Evolutionary conservation across 495 filamentous ascomycete genomes (phyloP), one percentile per base, ranked within the genome.

Genomic region (Penicillium diatomitis): DNA sequence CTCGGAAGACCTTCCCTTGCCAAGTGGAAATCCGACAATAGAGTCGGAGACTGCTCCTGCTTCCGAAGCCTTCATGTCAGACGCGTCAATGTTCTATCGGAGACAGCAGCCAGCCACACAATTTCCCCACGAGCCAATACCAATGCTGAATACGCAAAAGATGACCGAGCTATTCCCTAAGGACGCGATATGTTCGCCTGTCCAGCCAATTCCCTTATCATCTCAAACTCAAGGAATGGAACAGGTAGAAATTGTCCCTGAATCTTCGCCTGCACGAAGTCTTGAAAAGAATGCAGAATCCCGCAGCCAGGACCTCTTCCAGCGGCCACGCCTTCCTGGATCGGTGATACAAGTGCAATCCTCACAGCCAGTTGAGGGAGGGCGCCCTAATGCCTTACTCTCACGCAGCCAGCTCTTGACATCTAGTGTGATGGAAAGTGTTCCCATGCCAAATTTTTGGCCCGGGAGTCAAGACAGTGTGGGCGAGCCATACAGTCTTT

Each of bases 341-440:
- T 57, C 64, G 4, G 55, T 69, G 32, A 63, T 74, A 9, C 65
- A 73, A 50, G 70, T 74, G 9, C 69, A 72, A 45, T 74, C 71
- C 4, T 74, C 71, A 1, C 71, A 74, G 44, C 61, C 65, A 5
- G 63, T 61, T 5, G 69, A 70, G 32, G 60, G 61, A 41, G 46
- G 58, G n/a, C 44, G 53, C 5, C 52, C 47, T 7, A 54, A 50
- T n/a, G 52, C 51, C 6, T 43, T 71, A 6, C 36, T 73, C 8
- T 60, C 64, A 11, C 53, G 60, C n/a, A 70, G 63, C 49, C 67
- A 73, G 36, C 56, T 72, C 41, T 56, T 74, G 9, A 68, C 69
- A 2, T 71, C 70, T 6, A 73, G 69, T 44, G 61, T 74, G 4
- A 73, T 74, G 71, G 71, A 74, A 40, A 74, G 71, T 49, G 53